phyloP scores from a whole-genome alignment of 2,329 filamentous ascomycete genomes.

The Talaromyces atroroseus region DNA sequence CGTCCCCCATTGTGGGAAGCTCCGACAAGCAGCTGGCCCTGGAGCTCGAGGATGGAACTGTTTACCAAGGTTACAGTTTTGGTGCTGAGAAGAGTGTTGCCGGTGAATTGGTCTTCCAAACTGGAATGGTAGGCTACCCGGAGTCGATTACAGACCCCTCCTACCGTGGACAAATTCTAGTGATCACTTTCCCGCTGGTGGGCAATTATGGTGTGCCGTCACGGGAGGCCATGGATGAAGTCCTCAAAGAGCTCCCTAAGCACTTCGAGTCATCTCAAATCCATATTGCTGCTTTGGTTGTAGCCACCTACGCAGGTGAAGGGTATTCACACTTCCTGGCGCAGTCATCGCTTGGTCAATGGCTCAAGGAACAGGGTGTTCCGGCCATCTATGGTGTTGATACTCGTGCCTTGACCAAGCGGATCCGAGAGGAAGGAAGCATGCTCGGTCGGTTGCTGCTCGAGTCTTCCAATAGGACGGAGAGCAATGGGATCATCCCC shows the following conservation, averaged over 20 bases:
- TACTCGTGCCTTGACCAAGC: conserved; percentile 88
- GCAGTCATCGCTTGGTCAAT: conserved; percentile 80
- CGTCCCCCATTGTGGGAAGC: conserved; percentile 51
- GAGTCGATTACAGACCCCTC: conserved; percentile 88
- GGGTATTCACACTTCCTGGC: conserved; percentile 94
- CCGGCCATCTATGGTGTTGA: conserved; percentile 95
- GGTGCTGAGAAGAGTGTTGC: conserved; percentile 90
- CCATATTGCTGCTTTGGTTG: conserved; percentile 86
- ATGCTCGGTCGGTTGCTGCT: conserved; percentile 90
- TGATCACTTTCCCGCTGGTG: conserved; percentile 90
- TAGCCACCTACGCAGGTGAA: conserved; percentile 80
- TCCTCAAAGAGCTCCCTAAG: conserved; percentile 79
- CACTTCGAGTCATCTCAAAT: conserved; percentile 92
- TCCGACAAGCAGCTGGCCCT: conserved; percentile 67
- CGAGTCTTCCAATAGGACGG: conserved; percentile 52
- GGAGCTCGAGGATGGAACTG: conserved; percentile 85
- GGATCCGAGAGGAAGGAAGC: conserved; percentile 86
- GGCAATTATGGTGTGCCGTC: conserved; percentile 97
- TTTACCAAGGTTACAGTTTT: conserved; percentile 94
- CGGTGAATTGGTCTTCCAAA: conserved; percentile 98
- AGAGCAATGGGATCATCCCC: conserved; percentile 19
- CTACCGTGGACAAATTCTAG: conserved; percentile 89
- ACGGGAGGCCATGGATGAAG: conserved; percentile 73
- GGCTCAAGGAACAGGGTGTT: conserved; percentile 93
- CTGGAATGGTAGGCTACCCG: conserved; percentile 97